Conservation (phyloP, 2,329 filamentous ascomycete genomes). For the Myriosclerotinia scirpicola region DNA sequence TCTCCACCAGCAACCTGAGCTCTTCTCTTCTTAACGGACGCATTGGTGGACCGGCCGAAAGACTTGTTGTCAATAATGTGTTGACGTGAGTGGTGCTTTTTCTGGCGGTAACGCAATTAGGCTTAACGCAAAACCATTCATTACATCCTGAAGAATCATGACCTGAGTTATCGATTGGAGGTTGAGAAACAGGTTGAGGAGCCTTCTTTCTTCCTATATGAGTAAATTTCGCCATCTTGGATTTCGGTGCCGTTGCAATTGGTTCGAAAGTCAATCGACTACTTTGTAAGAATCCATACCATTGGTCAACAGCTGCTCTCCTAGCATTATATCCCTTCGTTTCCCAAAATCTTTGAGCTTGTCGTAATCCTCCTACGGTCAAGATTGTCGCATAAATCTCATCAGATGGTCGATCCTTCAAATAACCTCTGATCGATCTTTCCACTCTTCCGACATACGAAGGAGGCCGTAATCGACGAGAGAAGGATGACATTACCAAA, state of each 20-base stretch:
- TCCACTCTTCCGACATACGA: slow-evolving; percentile 65
- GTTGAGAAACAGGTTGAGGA: slow-evolving; percentile 18
- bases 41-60: slow-evolving; percentile 64
- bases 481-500: slow-evolving; percentile 63
- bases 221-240: slow-evolving; percentile 50
- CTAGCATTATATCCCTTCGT: slow-evolving; percentile 64
- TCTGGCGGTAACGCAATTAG: slow-evolving; percentile 35
- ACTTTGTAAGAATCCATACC: slow-evolving; percentile 55
- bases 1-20: slow-evolving; percentile 51
- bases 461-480: slow-evolving; percentile 60
- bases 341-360: slow-evolving; percentile 65
- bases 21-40: slow-evolving; percentile 52
- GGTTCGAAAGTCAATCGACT: slow-evolving; percentile 42
- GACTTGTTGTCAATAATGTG: slow-evolving; percentile 58
- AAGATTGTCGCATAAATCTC: slow-evolving; percentile 62
- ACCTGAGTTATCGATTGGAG: slow-evolving; percentile 21
- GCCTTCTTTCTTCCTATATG: slow-evolving; percentile 58
- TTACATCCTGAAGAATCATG: slow-evolving; percentile 37
- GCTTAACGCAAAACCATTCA: slow-evolving; percentile 42
- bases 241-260: slow-evolving; percentile 43
- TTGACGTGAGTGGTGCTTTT: slow-evolving; percentile 40
- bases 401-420: slow-evolving; percentile 61
- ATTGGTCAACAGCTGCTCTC: slow-evolving; percentile 58
- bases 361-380: slow-evolving; percentile 59
- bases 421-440: slow-evolving; percentile 61